phyloP scores from a whole-genome alignment of 2,329 filamentous ascomycete species.

The Grosmannia serpens region DNA sequence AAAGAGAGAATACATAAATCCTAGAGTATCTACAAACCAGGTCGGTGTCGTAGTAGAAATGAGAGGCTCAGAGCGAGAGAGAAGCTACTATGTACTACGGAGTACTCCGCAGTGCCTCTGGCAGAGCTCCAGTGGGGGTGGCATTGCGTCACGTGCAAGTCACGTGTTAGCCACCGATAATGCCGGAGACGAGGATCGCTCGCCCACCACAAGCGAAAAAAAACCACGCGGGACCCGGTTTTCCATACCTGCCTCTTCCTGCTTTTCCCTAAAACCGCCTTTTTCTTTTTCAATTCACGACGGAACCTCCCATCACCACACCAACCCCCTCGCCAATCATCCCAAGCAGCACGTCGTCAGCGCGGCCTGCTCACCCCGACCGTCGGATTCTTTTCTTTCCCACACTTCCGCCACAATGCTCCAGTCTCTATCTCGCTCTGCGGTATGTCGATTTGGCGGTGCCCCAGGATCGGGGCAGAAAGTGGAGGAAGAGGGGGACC shows the following conservation, averaged over 20 bases:
- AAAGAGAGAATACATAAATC: too few relatives aligned
- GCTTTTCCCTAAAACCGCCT: slow-evolving; percentile 4
- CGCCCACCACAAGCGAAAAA: slow-evolving; percentile 1
- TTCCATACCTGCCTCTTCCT: slow-evolving; percentile 1
- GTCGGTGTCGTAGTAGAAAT: too few relatives aligned
- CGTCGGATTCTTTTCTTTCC: neutral
- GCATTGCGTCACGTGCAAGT: neutral
- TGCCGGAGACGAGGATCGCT: neutral
- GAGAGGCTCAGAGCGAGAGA: too few relatives aligned
- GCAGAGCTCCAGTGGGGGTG: neutral
- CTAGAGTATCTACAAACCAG: too few relatives aligned
- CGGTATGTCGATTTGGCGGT: slow-evolving; percentile 32
- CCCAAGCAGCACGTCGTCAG: neutral
- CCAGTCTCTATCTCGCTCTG: slow-evolving; percentile 41
- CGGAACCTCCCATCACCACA: neutral
- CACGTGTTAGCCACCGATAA: neutral
- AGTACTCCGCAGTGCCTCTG: neutral
- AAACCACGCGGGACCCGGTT: slow-evolving; percentile 2
- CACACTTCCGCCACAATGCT: slow-evolving; percentile 39
- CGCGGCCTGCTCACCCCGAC: neutral
- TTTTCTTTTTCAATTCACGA: neutral
- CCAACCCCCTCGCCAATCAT: neutral
- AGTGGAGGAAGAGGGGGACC: neutral
- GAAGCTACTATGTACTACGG: neutral
- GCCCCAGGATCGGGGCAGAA: neutral